Evolutionary conservation across 805 yeast species (phyloP).

Genomic region (Spathaspora hagerdaliae): DNA sequence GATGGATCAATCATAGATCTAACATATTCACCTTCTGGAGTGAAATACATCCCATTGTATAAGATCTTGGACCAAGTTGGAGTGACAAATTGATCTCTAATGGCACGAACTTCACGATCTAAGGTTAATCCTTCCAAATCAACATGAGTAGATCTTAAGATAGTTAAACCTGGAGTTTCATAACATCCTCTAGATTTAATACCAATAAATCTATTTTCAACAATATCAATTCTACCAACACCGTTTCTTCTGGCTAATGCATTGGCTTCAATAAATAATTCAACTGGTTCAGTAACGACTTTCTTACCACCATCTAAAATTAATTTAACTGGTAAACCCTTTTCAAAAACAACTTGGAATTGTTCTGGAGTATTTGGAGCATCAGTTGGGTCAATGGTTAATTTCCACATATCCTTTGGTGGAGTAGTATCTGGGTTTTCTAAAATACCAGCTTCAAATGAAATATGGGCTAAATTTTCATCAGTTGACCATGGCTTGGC

Average conservation of each 20-base stretch:
- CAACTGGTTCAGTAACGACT: conserved; percentile 80
- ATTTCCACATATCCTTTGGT: conserved; percentile 99
- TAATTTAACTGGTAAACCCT: conserved; percentile 87
- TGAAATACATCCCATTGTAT: conserved; percentile 96
- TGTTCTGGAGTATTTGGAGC: conserved; percentile 95
- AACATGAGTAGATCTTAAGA: conserved; percentile 90
- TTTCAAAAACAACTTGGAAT: conserved; percentile 72
- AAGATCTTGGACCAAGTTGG: conserved; percentile 84
- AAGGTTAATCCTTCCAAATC: conserved; percentile 95
- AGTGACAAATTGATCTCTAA: conserved; percentile 95
- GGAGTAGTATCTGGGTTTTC: conserved; percentile 99
- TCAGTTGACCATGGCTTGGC: conserved; percentile 99
- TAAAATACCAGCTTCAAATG: conserved; percentile 98
- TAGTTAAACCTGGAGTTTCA: conserved; percentile 97
- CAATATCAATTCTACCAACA: conserved; percentile 98
- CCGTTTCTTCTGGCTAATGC: conserved; percentile 98
- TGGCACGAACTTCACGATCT: conserved; percentile 95
- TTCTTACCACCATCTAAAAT: conserved; percentile 58
- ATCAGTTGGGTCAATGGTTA: conserved; percentile 91
- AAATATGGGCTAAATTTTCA: conserved; percentile 98
- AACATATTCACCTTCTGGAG: conserved; percentile 96
- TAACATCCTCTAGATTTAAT: conserved; percentile 99
- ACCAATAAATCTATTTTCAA: conserved; percentile 98
- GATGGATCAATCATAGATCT: conserved; percentile 93
- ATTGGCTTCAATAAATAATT: conserved; percentile 88